Percentiles rank a stretch among this genome's conserved stretches.
Conservation (phyloP, 2,329 filamentous ascomycete genomes). For the Monilinia vaccinii-corymbosi region DNA sequence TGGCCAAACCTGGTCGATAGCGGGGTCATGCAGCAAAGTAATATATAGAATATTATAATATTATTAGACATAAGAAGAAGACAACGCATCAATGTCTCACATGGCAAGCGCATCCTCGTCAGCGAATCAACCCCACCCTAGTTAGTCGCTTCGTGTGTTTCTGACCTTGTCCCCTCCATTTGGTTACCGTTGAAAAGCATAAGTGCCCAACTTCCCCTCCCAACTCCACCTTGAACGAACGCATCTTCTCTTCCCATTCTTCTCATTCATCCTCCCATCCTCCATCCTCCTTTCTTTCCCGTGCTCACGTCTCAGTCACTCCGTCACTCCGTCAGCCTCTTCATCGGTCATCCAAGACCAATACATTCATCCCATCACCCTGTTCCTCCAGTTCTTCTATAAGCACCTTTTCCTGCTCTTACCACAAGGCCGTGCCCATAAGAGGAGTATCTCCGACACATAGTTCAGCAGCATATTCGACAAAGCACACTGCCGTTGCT, state of each 20-base stretch:
- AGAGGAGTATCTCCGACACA: constrained; percentile 11
- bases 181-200: constrained; percentile 18
- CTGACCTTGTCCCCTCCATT: constrained; percentile 4
- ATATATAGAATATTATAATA: too few relatives aligned
- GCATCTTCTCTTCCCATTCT: constrained; percentile 14
- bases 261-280: constrained; percentile 15
- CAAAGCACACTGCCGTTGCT: constrained; percentile 12
- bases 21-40: neutral
- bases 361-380: constrained; percentile 9
- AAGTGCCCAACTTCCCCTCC: constrained; percentile 22
- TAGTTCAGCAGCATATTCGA: neutral
- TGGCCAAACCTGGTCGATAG: neutral
- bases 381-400: constrained; percentile 7
- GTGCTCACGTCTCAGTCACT: constrained; percentile 2
- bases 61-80: too few relatives aligned
- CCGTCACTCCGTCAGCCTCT: too few relatives aligned
- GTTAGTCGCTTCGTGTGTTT: constrained; percentile 6
- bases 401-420: constrained; percentile 12
- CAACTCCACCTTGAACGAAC: constrained; percentile 13
- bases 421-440: constrained; percentile 18
- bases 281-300: too few relatives aligned
- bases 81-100: constrained; percentile 28
- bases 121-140: neutral
- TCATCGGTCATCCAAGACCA: constrained; percentile 14
- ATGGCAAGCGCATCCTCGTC: constrained; percentile 3